Base-by-base conservation (phyloP, 768 basidiomycete species). In the Auricularia heimuer region DNA sequence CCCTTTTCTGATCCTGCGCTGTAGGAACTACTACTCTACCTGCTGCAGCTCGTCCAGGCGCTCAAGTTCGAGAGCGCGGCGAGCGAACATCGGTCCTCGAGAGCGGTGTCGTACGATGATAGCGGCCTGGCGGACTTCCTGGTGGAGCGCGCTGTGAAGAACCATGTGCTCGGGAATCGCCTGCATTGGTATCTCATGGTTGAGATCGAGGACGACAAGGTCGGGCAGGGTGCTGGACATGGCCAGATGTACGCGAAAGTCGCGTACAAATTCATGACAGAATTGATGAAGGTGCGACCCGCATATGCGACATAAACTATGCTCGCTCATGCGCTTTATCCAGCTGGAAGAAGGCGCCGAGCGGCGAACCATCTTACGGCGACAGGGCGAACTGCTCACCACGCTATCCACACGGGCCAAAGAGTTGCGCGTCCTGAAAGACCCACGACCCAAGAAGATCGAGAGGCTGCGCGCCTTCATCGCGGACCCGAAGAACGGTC, bases 161-260 rank as follows among this genome's bases (percentile, higher is more conserved):
- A 96, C 70, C 80, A 80, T 2, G 82, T 96, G 0, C 79, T 99
- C 1, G 97, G 95, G 0, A 98, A 98, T 70, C 82, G 92, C 33
- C 79, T 98, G 68, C 90, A 96, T 73, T 98, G 97, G 97, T 99
- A 98, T 70, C 85, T 98, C 64, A 94, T 94, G 85, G 95, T 98
- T 3, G 97, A 98, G 73, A 87, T 94, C 18, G 91, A 92, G 24
- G 92, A 94, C 70, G 92, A 94, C 71, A 85, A 86, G 66, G 79
- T 86, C 29, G 21, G 14, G 1, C 39, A 42, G 12, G 39, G 39
- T 14, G 39, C 39, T 0, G 39, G 39, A 0, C 85, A 92, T 73
- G 90, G 91, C 3, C 94, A 93, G 78, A 94, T 96, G 90, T 98
- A 94, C 69, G 92, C 89, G 3, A 82, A 87, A 51, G 92, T 97